Evolutionary conservation across 2,329 filamentous ascomycete genomes (phyloP), one percentile per base, ranked within the genome.

Genomic region (Botryotinia globosa): DNA sequence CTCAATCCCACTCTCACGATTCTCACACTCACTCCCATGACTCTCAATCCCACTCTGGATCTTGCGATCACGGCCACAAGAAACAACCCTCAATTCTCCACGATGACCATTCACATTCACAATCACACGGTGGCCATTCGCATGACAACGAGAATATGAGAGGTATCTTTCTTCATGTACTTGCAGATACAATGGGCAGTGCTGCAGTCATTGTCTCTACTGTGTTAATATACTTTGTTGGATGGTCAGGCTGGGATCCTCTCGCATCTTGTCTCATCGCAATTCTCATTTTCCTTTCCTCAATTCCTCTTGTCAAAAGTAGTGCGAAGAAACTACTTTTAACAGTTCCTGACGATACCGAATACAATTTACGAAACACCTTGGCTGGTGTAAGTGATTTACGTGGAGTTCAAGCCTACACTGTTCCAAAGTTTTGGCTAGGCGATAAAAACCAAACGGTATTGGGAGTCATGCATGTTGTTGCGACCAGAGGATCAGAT

Each of bases 81-180:
- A 58, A 74, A 22, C 70, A 75, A 32, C 39, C 48, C n/a, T 74
- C 54, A 67, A 71, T 45, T 62, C 72, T 69, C 54, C 59, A 71
- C 14, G 45, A 66, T 42, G 69, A 73, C 75, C 81, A 85, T 75
- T 79, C 79, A 32, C 86, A 89, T 77, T 63, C 37, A 29, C 64
- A 56, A 25, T 67, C 64, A 29, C 72, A 73, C 25, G 75, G 74
- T 29, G 77, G 76, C 58, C 79, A 79, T 69, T 77, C 76, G n/a
- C 92, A 94, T 79, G 92, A 94, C 74, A 97, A 97, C 81, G 96
- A 99, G 79, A 99, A 99, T 80, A 98, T 99, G 94, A 89, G 96
- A 78, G 96, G 96, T 20, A 98, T 99, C 76, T 99, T 97, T 82
- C 85, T 99, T 32, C 96, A 99, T 80, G 93, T 99, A 68, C 86